A percentile compares a stretch with the other conserved stretches of the same genome.
Conservation (phyloP, 2,329 filamentous ascomycete species). For the Tothia fuscella region DNA sequence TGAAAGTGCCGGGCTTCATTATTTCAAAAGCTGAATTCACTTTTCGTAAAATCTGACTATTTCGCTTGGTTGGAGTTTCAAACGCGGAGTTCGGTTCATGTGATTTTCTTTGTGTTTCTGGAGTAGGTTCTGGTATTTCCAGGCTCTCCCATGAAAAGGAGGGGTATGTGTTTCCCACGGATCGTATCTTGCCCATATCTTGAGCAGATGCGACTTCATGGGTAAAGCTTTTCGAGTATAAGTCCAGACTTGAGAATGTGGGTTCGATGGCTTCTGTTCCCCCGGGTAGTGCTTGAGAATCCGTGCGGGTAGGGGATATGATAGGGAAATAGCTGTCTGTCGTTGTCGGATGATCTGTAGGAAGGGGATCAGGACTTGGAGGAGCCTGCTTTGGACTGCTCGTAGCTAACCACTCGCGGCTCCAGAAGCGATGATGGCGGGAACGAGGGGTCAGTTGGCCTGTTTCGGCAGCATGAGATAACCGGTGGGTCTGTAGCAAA, state of each 20-base stretch:
- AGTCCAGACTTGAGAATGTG: not conserved
- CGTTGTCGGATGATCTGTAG: not conserved
- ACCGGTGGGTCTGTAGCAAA: constrained; percentile 33
- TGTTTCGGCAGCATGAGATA: constrained; percentile 39
- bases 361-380: not conserved
- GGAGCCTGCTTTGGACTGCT: not conserved
- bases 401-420: constrained; percentile 13
- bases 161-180: not conserved
- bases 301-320: not conserved
- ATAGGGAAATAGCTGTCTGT: not conserved
- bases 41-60: constrained; percentile 25
- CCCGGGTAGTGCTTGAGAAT: constrained; percentile 1
- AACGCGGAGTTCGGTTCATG: not conserved
- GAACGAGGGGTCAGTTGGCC: constrained; percentile 33
- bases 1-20: constrained; percentile 23
- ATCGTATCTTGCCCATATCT: not conserved
- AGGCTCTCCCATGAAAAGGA: not conserved
- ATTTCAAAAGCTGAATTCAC: constrained; percentile 32
- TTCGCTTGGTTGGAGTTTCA: constrained; percentile 15
- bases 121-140: not conserved
- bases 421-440: too few relatives aligned
- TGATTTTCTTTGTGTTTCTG: not conserved
- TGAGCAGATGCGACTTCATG: not conserved
- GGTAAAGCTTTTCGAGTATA: too few relatives aligned
- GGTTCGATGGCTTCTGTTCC: constrained; percentile 1